Evolutionary conservation across 1,284 basidiomycete genomes (phyloP), one percentile per base, ranked within the genome.

Genomic region (Leccinum fuscescens): DNA sequence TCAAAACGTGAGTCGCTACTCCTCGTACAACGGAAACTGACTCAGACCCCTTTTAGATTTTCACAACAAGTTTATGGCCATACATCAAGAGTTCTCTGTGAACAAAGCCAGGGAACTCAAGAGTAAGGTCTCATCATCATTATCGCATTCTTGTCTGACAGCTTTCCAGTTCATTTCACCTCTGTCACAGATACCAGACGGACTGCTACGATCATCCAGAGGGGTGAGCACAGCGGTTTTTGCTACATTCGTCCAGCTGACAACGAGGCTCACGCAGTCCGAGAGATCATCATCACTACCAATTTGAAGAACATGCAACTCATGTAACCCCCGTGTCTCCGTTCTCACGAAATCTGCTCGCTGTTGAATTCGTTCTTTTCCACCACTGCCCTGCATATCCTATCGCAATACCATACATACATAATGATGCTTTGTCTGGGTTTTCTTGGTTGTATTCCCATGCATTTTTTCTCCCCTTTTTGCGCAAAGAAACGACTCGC

Each of bases 61-160:
- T 78, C 79, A 81, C 53, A 81, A 83, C 65, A 90, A 88, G 67
- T 93, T 92, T 72, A 79, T 80, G 11, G 80, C 81, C 11, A 74
- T 92, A 58, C 88, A 92, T 70, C 84, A 87, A 56, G 78, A 82
- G 22, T 80, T 78, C 63, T 82, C 89, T 20, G 85, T 86, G 15
- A 89, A 88, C 71, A 88, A 81, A 64, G 79, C 82, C 52, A 84
- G 90, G 35, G 88, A 90, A 65, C 75, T 89, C 15, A 89, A 85
- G 69, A 82, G 90, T 90, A 66, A 59, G 85, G 76, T 61, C 49
- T 53, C 15, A 49, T 29, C 31, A 12, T 59, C 39, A 57, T 59
- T 5, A 2, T 20, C 35, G 39, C 39, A 11, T 35, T 8, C 46
- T 51, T 54, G 55, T 64, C 62, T 67, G 35, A 60, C 53, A 42